These are phyloP conservation scores for Cucurbitaria berberidis DNA, from an alignment of 2,329 filamentous ascomycete species.

Conservation along the genomic window DNA sequence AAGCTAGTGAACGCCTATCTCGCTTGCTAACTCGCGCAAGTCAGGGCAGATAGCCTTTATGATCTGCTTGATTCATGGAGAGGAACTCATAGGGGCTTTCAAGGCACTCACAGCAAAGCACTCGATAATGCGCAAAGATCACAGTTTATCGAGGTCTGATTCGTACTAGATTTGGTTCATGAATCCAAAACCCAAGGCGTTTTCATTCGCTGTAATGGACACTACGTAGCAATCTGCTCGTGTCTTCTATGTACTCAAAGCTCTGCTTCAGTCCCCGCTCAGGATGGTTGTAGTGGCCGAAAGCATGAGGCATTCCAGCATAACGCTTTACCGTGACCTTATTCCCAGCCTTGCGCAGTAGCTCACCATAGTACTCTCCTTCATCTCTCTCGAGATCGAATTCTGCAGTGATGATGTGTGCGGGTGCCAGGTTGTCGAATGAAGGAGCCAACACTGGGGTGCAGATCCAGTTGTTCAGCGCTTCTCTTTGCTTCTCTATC, in stretches of 20 bases:
- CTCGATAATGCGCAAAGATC: not conserved
- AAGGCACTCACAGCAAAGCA: not conserved
- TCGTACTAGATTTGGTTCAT: not conserved
- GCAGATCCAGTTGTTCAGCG: slow-evolving; percentile 18
- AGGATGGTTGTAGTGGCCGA: slow-evolving; percentile 17
- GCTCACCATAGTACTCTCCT: slow-evolving; percentile 16
- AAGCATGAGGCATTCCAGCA: slow-evolving; percentile 17
- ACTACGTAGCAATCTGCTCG: slow-evolving; percentile 8
- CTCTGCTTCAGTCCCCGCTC: slow-evolving; percentile 16
- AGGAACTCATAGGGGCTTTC: not conserved
- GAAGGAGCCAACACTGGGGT: slow-evolving; percentile 17
- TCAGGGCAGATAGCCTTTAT: not conserved
- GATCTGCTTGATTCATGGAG: not conserved
- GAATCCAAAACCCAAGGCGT: not conserved
- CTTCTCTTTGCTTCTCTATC: slow-evolving; percentile 7
- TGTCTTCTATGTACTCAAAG: slow-evolving; percentile 21
- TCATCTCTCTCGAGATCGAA: slow-evolving; percentile 23
- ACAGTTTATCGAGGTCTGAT: not conserved
- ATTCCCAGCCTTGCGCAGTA: slow-evolving; percentile 12
- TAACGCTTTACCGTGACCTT: slow-evolving; percentile 17
- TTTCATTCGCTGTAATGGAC: not conserved
- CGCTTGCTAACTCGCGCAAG: not conserved
- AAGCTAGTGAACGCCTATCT: not conserved
- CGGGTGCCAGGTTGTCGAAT: slow-evolving; percentile 15
- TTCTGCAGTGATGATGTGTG: slow-evolving; percentile 21